phyloP scores from a whole-genome alignment of 352 stramenopile genomes.

The Globisporangium acanthophoron region DNA sequence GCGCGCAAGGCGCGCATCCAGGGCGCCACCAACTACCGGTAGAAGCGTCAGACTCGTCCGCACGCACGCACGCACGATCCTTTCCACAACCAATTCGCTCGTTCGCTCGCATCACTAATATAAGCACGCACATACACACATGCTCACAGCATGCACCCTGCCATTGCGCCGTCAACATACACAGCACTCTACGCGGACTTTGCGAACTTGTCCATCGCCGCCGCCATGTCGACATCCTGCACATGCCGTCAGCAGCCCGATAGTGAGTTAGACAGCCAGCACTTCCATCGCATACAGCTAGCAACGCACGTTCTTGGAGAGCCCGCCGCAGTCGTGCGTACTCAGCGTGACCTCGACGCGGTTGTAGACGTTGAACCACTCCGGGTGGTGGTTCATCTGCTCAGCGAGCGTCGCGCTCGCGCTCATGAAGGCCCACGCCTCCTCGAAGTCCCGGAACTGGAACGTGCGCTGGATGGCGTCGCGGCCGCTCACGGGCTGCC shows the following conservation, averaged over 20 bases:
- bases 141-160: background rate
- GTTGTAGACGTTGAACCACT: slow-evolving; percentile 99
- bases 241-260: background rate
- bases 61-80: too few relatives aligned
- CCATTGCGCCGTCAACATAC: background rate
- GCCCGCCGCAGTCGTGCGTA: slow-evolving; percentile 93
- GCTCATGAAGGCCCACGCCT: slow-evolving; percentile 82
- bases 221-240: slow-evolving; percentile 60
- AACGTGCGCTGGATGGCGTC: slow-evolving; percentile 85
- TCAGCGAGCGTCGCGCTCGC: slow-evolving; percentile 67
- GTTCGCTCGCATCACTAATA: background rate
- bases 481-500: slow-evolving; percentile 43
- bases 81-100: too few relatives aligned
- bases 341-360: slow-evolving; percentile 94
- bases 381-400: slow-evolving; percentile 95
- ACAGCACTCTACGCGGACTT: slow-evolving; percentile 6
- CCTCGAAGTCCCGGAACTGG: slow-evolving; percentile 80
- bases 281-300: background rate
- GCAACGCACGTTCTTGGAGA: slow-evolving; percentile 83
- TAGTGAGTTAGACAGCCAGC: background rate
- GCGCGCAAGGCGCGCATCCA: slow-evolving; percentile 50
- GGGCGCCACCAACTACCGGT: slow-evolving; percentile 46
- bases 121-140: background rate
- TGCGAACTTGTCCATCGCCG: slow-evolving; percentile 73
- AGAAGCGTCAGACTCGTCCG: slow-evolving; percentile 4